Evolutionary conservation across 2,329 filamentous ascomycete species (phyloP), one percentile per base, ranked within the genome.

Genomic region (Diaporthe destruens): DNA sequence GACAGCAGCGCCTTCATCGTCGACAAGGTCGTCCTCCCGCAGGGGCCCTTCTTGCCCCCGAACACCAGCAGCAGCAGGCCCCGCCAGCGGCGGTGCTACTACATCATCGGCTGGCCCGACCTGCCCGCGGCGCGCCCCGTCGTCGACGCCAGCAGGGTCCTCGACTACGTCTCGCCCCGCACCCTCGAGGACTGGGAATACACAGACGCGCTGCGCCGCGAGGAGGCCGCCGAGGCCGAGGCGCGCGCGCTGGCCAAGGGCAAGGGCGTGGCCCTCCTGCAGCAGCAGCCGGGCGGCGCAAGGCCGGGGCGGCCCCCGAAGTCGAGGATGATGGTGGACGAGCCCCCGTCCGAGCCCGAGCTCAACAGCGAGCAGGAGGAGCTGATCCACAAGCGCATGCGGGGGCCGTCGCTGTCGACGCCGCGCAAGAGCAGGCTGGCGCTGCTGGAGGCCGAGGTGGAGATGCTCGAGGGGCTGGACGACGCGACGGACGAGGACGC

Each of bases 101-200:
- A 91, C 72, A 80, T 88, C 2, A 82, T 92, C 6, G 85, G 86
- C 8, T 90, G 88, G 85, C 83, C 80, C 32, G 88, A 90, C 73
- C 78, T 86, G 0, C 87, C 87, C 0, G 83, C 84, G 0, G 87
- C 86, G 51, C 82, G 84, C 23, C 79, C 86, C 59, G 76, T 85
- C 3, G 81, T 90, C 2, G 84, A 75, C 77, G 85, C 76, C 82
- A 84, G 81, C 71, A 83, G 80, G 73, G 83, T 90, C 7, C 82
- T 87, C 16, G 86, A 91, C 42, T 91, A 90, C 74, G 89, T 92
- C 9, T 90, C 89, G 0, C 86, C 87, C 2, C 81, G 83, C 14
- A 84, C 83, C 12, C 76, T 90, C 3, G 90, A 92, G 77, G 84
- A 89, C 0, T 92, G 86, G 82, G 89, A 91, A 74, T 85, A 84